These are phyloP conservation scores for Arabidopsis thaliana DNA, from an alignment of 345 rosid genomes.

Conservation along the genomic window TAIR10.1 NC_003074.8:21703001-21703500, in stretches of 20 bases:
- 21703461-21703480: slow-evolving; percentile 5
- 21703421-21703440: slow-evolving; percentile 24
- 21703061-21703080: slow-evolving; percentile 22
- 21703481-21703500: slow-evolving; percentile 10
- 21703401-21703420: background rate
- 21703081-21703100: slow-evolving; percentile 13
- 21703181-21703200: background rate
- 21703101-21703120: background rate
- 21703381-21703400: slow-evolving; percentile 1
- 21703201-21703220: background rate
- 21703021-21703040: slow-evolving; percentile 32
- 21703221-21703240: background rate
- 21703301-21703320: background rate
- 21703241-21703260: background rate
- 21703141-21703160: slow-evolving; percentile 11
- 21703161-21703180: background rate
- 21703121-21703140: background rate
- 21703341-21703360: background rate
- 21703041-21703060: slow-evolving; percentile 31
- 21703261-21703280: background rate
- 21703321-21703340: background rate
- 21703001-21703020: slow-evolving; percentile 27
- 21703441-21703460: slow-evolving; percentile 12
- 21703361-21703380: background rate
- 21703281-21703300: background rate